phyloP scores from a whole-genome alignment of 768 basidiomycete genomes.

The Termitomyces sp. region DNA sequence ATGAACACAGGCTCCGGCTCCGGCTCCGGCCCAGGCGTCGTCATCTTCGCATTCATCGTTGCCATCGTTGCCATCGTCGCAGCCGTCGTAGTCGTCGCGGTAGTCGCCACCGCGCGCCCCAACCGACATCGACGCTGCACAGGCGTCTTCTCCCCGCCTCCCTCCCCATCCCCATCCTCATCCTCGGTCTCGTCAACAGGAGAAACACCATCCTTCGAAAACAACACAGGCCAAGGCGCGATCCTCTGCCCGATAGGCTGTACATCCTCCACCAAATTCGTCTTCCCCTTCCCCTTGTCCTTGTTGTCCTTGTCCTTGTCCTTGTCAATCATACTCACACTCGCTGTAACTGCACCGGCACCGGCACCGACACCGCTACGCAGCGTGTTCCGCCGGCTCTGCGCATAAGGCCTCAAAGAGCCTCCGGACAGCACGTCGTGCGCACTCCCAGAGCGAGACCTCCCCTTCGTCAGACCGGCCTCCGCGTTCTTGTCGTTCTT shows the following conservation, averaged over 20 bases:
- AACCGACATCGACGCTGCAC: constrained; percentile 33
- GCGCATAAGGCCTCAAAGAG: constrained; percentile 48
- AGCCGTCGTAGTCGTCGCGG: not conserved
- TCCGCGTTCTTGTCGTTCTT: no score
- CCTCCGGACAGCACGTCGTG: constrained; percentile 32
- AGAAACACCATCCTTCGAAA: constrained; percentile 1
- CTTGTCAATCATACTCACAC: no score
- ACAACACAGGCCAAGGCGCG: constrained; percentile 53
- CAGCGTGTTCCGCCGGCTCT: constrained; percentile 16
- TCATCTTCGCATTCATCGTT: constrained; percentile 22
- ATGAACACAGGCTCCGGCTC: constrained; percentile 58
- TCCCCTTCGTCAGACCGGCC: constrained; percentile 11
- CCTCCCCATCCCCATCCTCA: not conserved
- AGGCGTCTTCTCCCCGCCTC: constrained; percentile 15
- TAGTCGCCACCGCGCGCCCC: not conserved
- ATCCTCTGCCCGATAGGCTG: constrained; percentile 49
- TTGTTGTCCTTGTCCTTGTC: no score
- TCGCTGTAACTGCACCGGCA: no score
- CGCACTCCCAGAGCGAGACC: constrained; percentile 8
- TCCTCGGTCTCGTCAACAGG: not conserved
- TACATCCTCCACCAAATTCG: not conserved
- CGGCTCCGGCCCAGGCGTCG: constrained; percentile 48
- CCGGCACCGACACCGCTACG: no score
- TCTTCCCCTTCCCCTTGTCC: not conserved
- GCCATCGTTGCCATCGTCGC: not conserved